Evolutionary conservation across 2,329 filamentous ascomycete species (phyloP), one percentile per base, ranked within the genome.

Genomic region (Aspergillus amoenus): DNA sequence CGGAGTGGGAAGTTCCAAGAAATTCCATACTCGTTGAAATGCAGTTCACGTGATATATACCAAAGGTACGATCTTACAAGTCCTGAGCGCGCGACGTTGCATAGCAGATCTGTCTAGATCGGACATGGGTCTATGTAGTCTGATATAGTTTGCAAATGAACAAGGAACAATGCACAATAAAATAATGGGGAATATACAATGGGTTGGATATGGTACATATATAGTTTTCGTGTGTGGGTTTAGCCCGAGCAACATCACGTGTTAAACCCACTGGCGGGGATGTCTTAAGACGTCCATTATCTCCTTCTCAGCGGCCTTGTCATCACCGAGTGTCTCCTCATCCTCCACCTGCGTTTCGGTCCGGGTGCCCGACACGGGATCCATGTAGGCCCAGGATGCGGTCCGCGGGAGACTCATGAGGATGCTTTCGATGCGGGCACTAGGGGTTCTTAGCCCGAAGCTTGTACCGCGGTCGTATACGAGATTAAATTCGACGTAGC

Each of bases 401-500:
- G 93, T 97, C 63, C 96, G 80, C 5, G 94, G 94, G 72, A 99
- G 78, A 76, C 91, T 97, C 92, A 99, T 97, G 64, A 99, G 78
- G 57, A 99, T 99, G 74, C 93, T 97, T 81, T 99, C 94, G 3
- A 99, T 87, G 60, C 94, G 84, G 5, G 93, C 89, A 42, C 91
- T 91, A 0, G 94, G 94, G 0, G 93, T 96, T 70, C 94, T 94
- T 62, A 99, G 79, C 1, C 94, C 94, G 74, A 99, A 99, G 7
- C 90, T 88, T 2, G 94, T 99, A 3, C 94, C 94, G 24, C 94
- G 86, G 78, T 99, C 94, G 76, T 99, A 93, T 55, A 99, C 91
- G 39, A 99, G 83, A 77, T 99, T 99, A 77, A 99, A 99, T 77
- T 99, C 94, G 61, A 99, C 94, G 73, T 99, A 99, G 68, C 92